Conservation (phyloP, 2,329 filamentous ascomycete species). For the Alternaria dauci region DNA sequence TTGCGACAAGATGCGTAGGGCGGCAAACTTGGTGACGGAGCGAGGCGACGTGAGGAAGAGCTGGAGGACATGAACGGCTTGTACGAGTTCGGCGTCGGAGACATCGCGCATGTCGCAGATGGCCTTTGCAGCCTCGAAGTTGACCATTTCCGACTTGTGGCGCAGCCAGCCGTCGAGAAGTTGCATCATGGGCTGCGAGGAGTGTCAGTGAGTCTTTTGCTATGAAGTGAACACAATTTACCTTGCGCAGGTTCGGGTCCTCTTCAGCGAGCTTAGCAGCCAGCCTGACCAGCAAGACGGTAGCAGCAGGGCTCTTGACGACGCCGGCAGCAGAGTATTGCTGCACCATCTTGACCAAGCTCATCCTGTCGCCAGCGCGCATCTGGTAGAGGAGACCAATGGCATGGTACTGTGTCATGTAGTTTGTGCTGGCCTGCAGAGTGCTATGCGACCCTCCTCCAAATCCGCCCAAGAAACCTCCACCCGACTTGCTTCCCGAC, state of each 20-base stretch:
- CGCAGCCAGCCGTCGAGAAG: conserved; percentile 95
- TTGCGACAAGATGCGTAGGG: conserved; percentile 93
- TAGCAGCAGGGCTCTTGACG: conserved; percentile 92
- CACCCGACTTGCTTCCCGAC: conserved; percentile 84
- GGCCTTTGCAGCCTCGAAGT: conserved; percentile 98
- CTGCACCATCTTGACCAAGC: conserved; percentile 99
- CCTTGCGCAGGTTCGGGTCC: conserved; percentile 81
- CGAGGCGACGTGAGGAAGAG: conserved; percentile 95
- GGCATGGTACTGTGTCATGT: conserved; percentile 98
- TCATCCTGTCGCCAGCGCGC: conserved; percentile 97
- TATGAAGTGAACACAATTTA: conserved; percentile 3
- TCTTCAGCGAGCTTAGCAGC: conserved; percentile 95
- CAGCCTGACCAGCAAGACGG: conserved; percentile 89
- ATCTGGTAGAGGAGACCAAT: conserved; percentile 98
- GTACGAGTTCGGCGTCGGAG: conserved; percentile 86
- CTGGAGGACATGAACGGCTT: conserved; percentile 94
- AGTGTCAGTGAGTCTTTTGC: conserved; percentile 17
- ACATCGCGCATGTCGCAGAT: conserved; percentile 96
- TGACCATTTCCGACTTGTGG: conserved; percentile 93
- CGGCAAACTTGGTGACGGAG: conserved; percentile 96
- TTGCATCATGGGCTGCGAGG: conserved; percentile 82
- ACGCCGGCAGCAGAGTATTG: conserved; percentile 92
- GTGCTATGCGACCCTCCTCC: conserved; percentile 78
- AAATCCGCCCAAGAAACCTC: conserved; percentile 91
- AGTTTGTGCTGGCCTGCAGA: conserved; percentile 79